Conservation (phyloP, 2,329 filamentous ascomycete genomes). For the Trichoderma arundinaceum region DNA sequence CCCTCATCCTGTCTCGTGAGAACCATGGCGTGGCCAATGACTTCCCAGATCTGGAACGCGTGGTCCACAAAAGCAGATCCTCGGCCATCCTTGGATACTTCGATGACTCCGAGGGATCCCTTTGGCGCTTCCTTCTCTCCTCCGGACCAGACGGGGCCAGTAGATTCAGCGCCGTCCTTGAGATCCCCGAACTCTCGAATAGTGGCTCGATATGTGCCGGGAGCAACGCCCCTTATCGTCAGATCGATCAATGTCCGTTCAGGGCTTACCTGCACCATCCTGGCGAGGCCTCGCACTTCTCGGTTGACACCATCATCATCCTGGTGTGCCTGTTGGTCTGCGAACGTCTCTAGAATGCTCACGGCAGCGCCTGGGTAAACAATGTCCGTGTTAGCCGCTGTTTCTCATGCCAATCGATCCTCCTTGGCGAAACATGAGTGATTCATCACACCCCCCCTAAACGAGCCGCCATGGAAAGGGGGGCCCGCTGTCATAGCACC, state of each 20-base stretch:
- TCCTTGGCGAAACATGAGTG: conserved; percentile 10
- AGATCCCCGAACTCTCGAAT: conserved; percentile 89
- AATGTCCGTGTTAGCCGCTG: conserved; percentile 29
- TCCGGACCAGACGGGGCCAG: conserved; percentile 80
- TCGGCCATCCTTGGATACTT: conserved; percentile 75
- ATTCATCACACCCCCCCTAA: background rate
- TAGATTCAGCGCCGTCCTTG: conserved; percentile 78
- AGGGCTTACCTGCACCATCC: conserved; percentile 89
- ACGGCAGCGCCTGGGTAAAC: conserved; percentile 72
- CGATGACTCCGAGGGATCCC: conserved; percentile 71
- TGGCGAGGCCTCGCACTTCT: conserved; percentile 81
- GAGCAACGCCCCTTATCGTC: conserved; percentile 79
- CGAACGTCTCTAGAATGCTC: conserved; percentile 89
- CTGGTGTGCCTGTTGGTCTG: conserved; percentile 59
- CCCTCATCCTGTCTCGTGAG: conserved; percentile 69
- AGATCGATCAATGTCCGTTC: conserved; percentile 84
- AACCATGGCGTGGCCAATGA: conserved; percentile 92
- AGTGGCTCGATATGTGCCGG: conserved; percentile 82
- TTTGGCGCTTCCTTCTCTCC: conserved; percentile 50
- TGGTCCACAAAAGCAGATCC: conserved; percentile 83
- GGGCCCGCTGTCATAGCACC: background rate
- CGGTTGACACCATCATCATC: conserved; percentile 48
- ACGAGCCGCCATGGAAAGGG: background rate
- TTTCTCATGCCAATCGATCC: conserved; percentile 5
- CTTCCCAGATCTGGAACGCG: conserved; percentile 88